A percentile compares a stretch with the other conserved stretches of the same genome.
These are phyloP conservation scores for Podila horticola DNA, from an alignment of 192 early-diverging fungal genomes.

Conservation along the genomic window DNA sequence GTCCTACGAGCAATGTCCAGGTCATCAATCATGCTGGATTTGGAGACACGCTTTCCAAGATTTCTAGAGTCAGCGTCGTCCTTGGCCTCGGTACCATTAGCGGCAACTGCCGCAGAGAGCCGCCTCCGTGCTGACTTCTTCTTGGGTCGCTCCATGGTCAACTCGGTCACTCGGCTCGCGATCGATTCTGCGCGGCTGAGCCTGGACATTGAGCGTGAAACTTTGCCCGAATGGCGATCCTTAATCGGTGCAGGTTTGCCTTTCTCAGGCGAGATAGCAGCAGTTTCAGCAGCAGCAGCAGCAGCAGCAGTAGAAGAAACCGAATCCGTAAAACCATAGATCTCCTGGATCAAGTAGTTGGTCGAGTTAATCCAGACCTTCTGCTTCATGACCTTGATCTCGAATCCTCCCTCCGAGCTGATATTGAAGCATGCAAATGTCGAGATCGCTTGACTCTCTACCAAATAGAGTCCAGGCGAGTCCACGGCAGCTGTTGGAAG, in stretches of 20 bases:
- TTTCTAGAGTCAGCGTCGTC: too few relatives aligned
- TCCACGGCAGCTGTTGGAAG: slow-evolving; percentile 30
- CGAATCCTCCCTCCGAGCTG: slow-evolving; percentile 45
- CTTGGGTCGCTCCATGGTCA: slow-evolving; percentile 20
- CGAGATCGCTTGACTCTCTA: slow-evolving; percentile 45
- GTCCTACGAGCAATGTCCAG: too few relatives aligned
- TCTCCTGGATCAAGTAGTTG: slow-evolving; percentile 62
- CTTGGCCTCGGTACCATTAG: background rate
- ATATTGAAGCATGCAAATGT: slow-evolving; percentile 53
- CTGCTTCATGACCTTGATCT: slow-evolving; percentile 55
- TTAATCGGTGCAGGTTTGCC: background rate
- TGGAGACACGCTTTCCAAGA: too few relatives aligned
- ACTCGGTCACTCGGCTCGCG: slow-evolving; percentile 31
- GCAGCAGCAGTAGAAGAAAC: slow-evolving; percentile 7
- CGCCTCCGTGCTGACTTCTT: slow-evolving; percentile 2
- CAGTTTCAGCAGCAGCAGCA: background rate
- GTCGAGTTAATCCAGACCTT: slow-evolving; percentile 53
- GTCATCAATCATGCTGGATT: too few relatives aligned
- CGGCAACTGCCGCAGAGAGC: background rate
- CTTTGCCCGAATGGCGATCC: background rate
- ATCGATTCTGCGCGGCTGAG: slow-evolving; percentile 49
- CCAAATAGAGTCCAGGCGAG: slow-evolving; percentile 35
- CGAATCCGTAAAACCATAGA: slow-evolving; percentile 64
- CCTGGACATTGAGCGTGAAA: slow-evolving; percentile 18
- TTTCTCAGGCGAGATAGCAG: background rate